Percentiles rank a stretch among this genome's conserved stretches.
phyloP scores from a whole-genome alignment of 305 asterid species.

The Euphrasia arctica region DNA sequence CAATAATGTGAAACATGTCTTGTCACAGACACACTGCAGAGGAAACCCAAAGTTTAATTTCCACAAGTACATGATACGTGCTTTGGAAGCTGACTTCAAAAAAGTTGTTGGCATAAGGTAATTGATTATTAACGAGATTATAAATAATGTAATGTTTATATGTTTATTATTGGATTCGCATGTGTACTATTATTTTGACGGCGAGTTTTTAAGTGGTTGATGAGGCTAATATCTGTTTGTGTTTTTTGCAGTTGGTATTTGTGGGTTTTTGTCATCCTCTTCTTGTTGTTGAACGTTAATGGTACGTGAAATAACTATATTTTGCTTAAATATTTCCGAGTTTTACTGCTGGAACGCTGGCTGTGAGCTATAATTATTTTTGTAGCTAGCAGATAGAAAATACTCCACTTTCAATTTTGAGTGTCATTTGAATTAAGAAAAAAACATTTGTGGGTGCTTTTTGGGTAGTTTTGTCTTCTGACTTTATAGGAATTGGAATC shows the following conservation, averaged over 20 bases:
- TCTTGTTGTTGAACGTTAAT: constrained; percentile 70
- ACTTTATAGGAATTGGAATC: background rate
- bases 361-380: background rate
- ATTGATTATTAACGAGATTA: constrained; percentile 32
- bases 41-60: constrained; percentile 89
- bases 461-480: background rate
- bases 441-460: background rate
- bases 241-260: constrained; percentile 85
- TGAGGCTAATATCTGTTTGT: constrained; percentile 24
- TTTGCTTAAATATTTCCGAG: background rate
- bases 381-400: constrained; percentile 4
- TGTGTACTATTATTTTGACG: constrained; percentile 8
- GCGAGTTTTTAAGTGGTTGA: background rate
- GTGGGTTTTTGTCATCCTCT: constrained; percentile 85
- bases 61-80: constrained; percentile 95
- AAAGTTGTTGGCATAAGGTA: constrained; percentile 89
- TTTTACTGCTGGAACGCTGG: background rate
- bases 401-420: constrained; percentile 5
- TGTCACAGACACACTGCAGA: constrained; percentile 70
- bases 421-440: background rate
- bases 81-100: constrained; percentile 83
- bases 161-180: constrained; percentile 19
- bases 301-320: constrained; percentile 44
- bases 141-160: background rate
- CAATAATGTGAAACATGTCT: background rate